Evolutionary conservation across 108 stramenopile genomes (phyloP).

Genomic region (Chaetoceros muelleri): DNA sequence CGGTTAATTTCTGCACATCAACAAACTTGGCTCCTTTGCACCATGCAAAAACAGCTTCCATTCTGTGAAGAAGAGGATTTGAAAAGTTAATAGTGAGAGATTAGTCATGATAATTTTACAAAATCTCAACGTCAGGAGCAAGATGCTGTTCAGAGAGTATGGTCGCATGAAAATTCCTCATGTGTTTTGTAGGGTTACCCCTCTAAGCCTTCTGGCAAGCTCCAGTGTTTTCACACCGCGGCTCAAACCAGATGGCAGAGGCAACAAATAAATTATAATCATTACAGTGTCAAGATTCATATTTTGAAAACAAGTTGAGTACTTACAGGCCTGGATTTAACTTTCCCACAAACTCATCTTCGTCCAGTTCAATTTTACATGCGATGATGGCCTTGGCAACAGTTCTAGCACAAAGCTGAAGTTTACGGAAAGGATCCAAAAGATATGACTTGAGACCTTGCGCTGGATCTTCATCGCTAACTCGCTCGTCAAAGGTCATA

Average conservation of each 20-base stretch:
- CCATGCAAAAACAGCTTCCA: constrained; percentile 98
- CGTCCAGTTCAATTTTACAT: constrained; percentile 84
- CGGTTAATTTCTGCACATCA: constrained; percentile 92
- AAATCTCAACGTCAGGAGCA: constrained; percentile 3
- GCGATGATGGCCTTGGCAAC: constrained; percentile 81
- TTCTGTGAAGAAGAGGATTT: constrained; percentile 33
- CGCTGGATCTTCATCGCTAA: constrained; percentile 64
- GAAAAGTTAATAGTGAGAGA: background rate
- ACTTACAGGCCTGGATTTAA: constrained; percentile 91
- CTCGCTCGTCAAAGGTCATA: constrained; percentile 83
- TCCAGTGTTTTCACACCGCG: constrained; percentile 38
- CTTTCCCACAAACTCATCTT: constrained; percentile 77
- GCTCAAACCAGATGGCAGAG: constrained; percentile 41
- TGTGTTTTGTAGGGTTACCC: constrained; percentile 24
- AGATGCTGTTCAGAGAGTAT: constrained; percentile 70
- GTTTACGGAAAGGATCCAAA: constrained; percentile 62
- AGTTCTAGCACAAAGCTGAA: constrained; percentile 70
- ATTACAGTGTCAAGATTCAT: constrained; percentile 12
- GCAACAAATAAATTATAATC: constrained; percentile 44
- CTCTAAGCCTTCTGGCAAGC: constrained; percentile 27
- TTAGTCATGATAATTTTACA: background rate
- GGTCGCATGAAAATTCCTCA: constrained; percentile 71
- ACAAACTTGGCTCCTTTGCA: constrained; percentile 93
- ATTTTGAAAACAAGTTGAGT: background rate
- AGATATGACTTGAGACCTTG: constrained; percentile 64